phyloP scores from a whole-genome alignment of 2,329 filamentous ascomycete species.

The Metarhizium rileyi region DNA sequence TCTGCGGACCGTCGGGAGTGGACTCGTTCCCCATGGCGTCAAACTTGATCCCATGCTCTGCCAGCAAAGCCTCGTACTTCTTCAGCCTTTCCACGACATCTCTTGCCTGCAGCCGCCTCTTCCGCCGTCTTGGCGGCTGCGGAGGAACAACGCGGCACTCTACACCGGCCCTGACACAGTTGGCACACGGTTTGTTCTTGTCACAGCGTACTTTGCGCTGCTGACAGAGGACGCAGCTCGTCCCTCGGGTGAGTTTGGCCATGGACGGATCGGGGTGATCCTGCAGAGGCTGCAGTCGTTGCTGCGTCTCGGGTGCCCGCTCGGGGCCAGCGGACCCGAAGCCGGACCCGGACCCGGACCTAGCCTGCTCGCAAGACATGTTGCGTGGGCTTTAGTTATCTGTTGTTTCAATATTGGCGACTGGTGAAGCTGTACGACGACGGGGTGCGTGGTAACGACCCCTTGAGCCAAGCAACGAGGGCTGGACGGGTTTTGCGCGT shows the following conservation, averaged over 20 bases:
- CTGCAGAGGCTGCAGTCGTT: constrained; percentile 11
- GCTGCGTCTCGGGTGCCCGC: constrained; percentile 3
- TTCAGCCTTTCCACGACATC: constrained; percentile 60
- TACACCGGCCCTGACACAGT: constrained; percentile 52
- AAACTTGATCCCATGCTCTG: constrained; percentile 58
- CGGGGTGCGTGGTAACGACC: neutral
- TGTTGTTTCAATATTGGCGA: neutral
- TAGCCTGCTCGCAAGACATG: constrained; percentile 6
- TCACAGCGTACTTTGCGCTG: constrained; percentile 69
- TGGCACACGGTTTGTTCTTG: constrained; percentile 60
- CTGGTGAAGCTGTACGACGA: neutral
- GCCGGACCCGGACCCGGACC: constrained; percentile 5
- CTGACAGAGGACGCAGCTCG: constrained; percentile 63
- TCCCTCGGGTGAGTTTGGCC: constrained; percentile 47
- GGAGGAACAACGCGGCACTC: constrained; percentile 52
- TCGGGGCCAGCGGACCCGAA: constrained; percentile 9
- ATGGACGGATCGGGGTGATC: constrained; percentile 29
- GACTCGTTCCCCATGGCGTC: constrained; percentile 50
- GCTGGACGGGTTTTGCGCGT: no score
- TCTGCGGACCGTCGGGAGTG: constrained; percentile 17
- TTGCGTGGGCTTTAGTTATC: neutral
- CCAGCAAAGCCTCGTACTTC: constrained; percentile 57
- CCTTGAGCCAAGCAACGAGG: no score
- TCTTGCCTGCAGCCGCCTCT: constrained; percentile 58
- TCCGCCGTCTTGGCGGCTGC: constrained; percentile 46